Evolutionary conservation across 2,329 filamentous ascomycete genomes (phyloP).

Genomic region (Colletotrichum orbiculare): DNA sequence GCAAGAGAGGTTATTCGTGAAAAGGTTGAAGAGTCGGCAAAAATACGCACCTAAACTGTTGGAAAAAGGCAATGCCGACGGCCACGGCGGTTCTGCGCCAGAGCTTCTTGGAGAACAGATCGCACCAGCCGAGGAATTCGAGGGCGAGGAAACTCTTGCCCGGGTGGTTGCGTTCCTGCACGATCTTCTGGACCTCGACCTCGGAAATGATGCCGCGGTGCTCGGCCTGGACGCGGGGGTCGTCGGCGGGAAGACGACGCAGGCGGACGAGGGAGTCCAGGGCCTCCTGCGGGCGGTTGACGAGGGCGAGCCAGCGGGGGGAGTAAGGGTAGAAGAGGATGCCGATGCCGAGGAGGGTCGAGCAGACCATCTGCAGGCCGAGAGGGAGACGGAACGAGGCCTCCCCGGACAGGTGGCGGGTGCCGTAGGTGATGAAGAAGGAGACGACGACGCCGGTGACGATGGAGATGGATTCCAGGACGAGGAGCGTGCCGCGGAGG

Average conservation of each 20-base stretch:
- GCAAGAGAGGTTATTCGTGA: neutral
- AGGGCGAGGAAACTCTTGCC: slow-evolving; percentile 50
- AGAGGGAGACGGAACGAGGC: slow-evolving; percentile 59
- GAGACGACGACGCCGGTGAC: slow-evolving; percentile 64
- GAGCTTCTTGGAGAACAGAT: slow-evolving; percentile 58
- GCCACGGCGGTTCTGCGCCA: slow-evolving; percentile 55
- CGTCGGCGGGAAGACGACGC: slow-evolving; percentile 53
- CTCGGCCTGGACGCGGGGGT: slow-evolving; percentile 57
- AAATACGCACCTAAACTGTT: slow-evolving; percentile 34
- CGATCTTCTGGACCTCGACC: slow-evolving; percentile 56
- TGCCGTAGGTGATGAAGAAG: slow-evolving; percentile 67
- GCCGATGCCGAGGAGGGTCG: slow-evolving; percentile 50
- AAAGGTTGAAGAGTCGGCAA: neutral
- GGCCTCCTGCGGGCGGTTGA: slow-evolving; percentile 51
- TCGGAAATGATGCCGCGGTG: slow-evolving; percentile 62
- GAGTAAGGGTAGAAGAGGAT: slow-evolving; percentile 59
- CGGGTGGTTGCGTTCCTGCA: slow-evolving; percentile 50
- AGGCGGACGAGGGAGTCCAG: slow-evolving; percentile 51
- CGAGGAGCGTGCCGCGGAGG: slow-evolving; percentile 53
- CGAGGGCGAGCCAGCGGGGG: slow-evolving; percentile 57
- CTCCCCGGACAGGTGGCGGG: slow-evolving; percentile 53
- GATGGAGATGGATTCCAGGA: slow-evolving; percentile 63
- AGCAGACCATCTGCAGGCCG: slow-evolving; percentile 56
- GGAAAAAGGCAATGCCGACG: slow-evolving; percentile 44
- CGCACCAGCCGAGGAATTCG: slow-evolving; percentile 57